Evolutionary conservation across 192 early-diverging fungal species (phyloP), one percentile per base, ranked within the genome.

Genomic region (Backusella australiensis): DNA sequence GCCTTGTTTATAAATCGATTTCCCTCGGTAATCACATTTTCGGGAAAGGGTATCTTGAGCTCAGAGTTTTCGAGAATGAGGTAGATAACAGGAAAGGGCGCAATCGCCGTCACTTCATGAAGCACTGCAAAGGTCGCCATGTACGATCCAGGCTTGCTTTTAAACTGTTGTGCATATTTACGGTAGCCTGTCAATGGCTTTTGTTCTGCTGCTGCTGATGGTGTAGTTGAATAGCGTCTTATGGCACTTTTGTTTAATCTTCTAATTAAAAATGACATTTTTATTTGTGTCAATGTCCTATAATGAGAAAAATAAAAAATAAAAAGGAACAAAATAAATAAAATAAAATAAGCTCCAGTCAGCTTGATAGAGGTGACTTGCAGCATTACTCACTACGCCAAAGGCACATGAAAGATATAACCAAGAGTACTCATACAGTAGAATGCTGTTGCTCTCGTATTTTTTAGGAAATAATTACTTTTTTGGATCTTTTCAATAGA

Each of bases 31-130:
- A 94, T 85, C 4, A 90, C 83, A 38, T 89, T 82, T 34, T 92
- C 88, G 0, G 95, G 93, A 26, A 96, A 82, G 3, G 93, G 92
- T 6, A 92, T 85, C n/a, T 84, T 74, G 5, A 91, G 32, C 6
- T 87, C 86, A 19, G 84, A 86, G 69, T 81, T 75, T 29, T 79
- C 74, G 21, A 96, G 85, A 12, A 81, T 68, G 72, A 88, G 92
- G 80, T 95, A 98, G 21, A 96, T 75, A 12, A 91, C 73, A 0
- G 90, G 90, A 32, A 98, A 80, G 8, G 95, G 96, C 1, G 91
- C 82, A 29, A 98, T 82, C 1, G 95, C 96, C 2, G 96, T 98
- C 3, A 96, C 68, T 83, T 98, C 95, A 80, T 98, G 96, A 29
- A 98, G 86, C 17, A 96, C 74, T 7, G 89, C 86, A 81, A 98